Evolutionary conservation across 192 early-diverging fungal species (phyloP).

Genomic region (Diversispora eburnea): DNA sequence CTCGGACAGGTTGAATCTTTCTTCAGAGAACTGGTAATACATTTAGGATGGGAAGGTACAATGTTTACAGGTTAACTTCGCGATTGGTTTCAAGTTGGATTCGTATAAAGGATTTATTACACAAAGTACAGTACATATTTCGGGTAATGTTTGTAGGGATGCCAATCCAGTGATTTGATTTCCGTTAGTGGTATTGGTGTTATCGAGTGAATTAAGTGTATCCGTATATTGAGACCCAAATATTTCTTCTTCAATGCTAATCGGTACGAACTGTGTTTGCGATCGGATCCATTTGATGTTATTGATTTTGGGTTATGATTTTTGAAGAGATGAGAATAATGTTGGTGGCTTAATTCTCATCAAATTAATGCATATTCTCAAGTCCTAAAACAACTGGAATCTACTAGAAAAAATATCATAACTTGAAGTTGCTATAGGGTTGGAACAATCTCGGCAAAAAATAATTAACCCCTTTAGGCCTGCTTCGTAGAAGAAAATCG

Average conservation of each 20-base stretch:
- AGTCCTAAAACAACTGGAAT: neutral
- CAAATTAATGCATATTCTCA: neutral
- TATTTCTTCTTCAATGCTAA: slow-evolving; percentile 1
- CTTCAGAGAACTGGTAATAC: neutral
- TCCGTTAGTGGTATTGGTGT: neutral
- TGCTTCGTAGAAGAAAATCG: too few relatives aligned
- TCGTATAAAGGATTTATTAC: neutral
- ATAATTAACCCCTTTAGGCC: too few relatives aligned
- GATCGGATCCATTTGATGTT: neutral
- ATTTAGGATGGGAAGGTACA: slow-evolving; percentile 4
- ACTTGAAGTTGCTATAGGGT: too few relatives aligned
- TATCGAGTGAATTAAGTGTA: neutral
- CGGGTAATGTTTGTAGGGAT: neutral
- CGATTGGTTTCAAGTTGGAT: slow-evolving; percentile 10
- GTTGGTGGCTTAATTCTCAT: too few relatives aligned
- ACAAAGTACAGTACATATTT: neutral
- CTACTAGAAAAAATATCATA: slow-evolving; percentile 2
- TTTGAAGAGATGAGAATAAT: too few relatives aligned
- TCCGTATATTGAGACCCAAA: slow-evolving; percentile 6
- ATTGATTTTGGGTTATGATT: too few relatives aligned
- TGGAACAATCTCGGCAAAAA: too few relatives aligned
- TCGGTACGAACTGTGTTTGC: neutral
- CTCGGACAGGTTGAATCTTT: neutral
- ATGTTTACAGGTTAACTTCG: slow-evolving; percentile 16
- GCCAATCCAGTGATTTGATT: neutral